These are phyloP conservation scores for Flaveria linearis DNA, from an alignment of 129 eudicot species.

Conservation along the genomic window DNA sequence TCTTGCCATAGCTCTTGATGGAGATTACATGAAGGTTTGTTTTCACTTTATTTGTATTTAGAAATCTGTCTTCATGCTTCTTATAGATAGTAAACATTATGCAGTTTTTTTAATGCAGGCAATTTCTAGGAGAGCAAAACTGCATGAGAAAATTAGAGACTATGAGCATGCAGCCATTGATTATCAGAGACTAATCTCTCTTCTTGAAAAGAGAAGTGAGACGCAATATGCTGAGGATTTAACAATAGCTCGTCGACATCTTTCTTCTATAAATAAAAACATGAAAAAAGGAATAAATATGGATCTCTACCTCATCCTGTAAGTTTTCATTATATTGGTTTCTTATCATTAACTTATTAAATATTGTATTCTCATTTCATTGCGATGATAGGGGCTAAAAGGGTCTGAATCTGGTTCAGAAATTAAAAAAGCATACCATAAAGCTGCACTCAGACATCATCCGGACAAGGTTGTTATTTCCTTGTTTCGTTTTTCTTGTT, in stretches of 20 bases:
- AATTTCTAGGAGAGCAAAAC: slow-evolving; percentile 82
- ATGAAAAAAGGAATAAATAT: slow-evolving; percentile 47
- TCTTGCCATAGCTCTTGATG: slow-evolving; percentile 87
- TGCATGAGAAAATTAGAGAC: slow-evolving; percentile 90
- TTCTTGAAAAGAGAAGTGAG: slow-evolving; percentile 54
- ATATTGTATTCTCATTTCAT: neutral
- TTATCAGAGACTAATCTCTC: slow-evolving; percentile 53
- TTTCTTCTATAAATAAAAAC: slow-evolving; percentile 54
- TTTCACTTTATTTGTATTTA: neutral
- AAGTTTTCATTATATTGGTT: slow-evolving; percentile 34
- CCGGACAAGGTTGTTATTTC: slow-evolving; percentile 76
- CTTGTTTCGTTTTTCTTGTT: neutral
- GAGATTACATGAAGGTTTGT: slow-evolving; percentile 65
- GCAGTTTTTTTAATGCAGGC: slow-evolving; percentile 47
- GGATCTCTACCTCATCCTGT: slow-evolving; percentile 77
- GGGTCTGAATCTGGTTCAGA: slow-evolving; percentile 68
- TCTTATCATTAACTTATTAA: neutral
- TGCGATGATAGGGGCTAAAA: slow-evolving; percentile 61
- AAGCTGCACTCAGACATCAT: slow-evolving; percentile 93
- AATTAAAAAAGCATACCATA: slow-evolving; percentile 86
- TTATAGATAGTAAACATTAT: neutral
- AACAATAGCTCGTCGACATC: slow-evolving; percentile 58
- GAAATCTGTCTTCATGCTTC: neutral
- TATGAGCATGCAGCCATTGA: slow-evolving; percentile 73
- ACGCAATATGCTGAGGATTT: slow-evolving; percentile 43